phyloP scores from a whole-genome alignment of 1,139 yeast genomes.

The Saccharomycopsis hybrid region DNA sequence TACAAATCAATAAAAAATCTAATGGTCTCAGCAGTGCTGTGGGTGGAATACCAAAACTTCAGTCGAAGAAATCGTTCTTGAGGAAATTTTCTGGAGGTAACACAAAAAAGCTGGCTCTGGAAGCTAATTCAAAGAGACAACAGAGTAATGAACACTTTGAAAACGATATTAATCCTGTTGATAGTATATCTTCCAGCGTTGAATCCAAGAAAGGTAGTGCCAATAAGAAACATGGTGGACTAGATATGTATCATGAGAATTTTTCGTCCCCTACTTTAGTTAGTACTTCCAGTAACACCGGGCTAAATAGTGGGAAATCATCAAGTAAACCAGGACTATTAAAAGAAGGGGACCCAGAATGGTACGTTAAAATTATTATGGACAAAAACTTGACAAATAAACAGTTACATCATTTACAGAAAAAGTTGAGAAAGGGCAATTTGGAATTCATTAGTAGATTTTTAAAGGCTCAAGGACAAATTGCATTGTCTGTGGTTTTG shows the following conservation, averaged over 20 bases:
- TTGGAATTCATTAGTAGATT: constrained; percentile 13
- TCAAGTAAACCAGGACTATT: too few species aligned
- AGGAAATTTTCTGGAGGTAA: constrained; percentile 15
- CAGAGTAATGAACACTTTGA: background rate
- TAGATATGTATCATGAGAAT: constrained; percentile 10
- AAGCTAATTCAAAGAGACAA: too few species aligned
- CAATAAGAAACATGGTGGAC: constrained; percentile 1
- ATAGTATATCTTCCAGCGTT: constrained; percentile 12
- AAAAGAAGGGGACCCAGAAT: constrained; percentile 21
- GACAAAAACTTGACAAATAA: constrained; percentile 14
- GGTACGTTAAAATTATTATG: constrained; percentile 20
- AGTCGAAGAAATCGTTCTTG: constrained; percentile 19
- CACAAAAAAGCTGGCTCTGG: background rate
- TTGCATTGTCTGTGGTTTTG: constrained; percentile 17
- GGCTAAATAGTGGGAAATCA: too few species aligned
- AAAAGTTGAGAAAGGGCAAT: constrained; percentile 13
- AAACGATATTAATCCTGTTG: constrained; percentile 1
- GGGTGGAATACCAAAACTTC: constrained; percentile 12
- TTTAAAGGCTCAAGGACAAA: constrained; percentile 19
- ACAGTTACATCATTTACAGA: constrained; percentile 10
- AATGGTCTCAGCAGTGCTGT: too few species aligned
- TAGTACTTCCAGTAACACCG: constrained; percentile 4
- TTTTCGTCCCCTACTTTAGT: constrained; percentile 12
- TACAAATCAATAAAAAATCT: constrained; percentile 12
- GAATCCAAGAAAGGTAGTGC: constrained; percentile 17